Conservation (phyloP, 2,329 filamentous ascomycete genomes). For the Metarhizium rileyi region DNA sequence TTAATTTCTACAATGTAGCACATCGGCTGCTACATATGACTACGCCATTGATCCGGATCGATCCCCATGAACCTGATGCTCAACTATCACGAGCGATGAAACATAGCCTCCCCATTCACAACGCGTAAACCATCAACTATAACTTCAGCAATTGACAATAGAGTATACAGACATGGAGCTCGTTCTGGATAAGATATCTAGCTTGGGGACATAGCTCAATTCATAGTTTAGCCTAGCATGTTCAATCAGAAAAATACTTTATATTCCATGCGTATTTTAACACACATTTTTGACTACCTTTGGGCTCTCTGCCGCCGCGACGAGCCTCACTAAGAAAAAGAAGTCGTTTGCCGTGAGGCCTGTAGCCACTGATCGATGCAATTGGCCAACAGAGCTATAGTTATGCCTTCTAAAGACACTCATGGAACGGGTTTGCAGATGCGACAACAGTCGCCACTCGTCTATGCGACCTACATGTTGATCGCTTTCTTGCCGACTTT, state of each 20-base stretch:
- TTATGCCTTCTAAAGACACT: no score
- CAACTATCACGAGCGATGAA: background rate
- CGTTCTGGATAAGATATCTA: background rate
- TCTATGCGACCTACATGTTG: background rate
- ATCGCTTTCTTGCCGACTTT: background rate
- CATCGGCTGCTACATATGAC: background rate
- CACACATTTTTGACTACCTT: no score
- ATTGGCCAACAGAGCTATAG: no score
- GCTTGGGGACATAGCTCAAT: background rate
- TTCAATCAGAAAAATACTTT: background rate
- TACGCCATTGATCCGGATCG: background rate
- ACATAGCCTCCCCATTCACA: background rate
- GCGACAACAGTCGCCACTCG: no score
- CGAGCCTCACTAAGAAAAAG: no score
- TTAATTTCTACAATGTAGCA: background rate
- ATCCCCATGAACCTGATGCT: background rate
- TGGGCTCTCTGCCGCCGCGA: no score
- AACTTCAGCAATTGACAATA: background rate
- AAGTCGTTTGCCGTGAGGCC: no score
- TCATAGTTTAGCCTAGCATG: background rate
- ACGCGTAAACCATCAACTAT: background rate
- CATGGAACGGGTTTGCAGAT: no score
- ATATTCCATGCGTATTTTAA: no score
- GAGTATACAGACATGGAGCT: background rate
- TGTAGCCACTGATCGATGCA: no score